Evolutionary conservation across 495 filamentous ascomycete species (phyloP).

Genomic region (Ascodesmis nigricans): DNA sequence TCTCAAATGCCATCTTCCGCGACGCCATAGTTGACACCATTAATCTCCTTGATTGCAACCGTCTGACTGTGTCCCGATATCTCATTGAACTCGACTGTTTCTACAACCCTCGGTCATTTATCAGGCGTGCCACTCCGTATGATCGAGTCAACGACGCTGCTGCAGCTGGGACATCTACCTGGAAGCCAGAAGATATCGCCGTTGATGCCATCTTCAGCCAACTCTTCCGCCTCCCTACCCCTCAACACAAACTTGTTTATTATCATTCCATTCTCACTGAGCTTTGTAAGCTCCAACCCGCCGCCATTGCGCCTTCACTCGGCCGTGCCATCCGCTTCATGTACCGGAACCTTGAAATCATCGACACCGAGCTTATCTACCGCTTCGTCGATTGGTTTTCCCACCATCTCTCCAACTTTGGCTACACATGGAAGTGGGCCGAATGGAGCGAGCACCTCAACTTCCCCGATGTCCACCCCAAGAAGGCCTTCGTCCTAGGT

Average conservation of each 20-base stretch:
- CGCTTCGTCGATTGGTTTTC: constrained; percentile 96
- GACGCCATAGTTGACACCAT: constrained; percentile 84
- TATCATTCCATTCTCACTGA: constrained; percentile 91
- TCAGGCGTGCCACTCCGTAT: constrained; percentile 77
- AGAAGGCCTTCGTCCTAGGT: constrained; percentile 77
- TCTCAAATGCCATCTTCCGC: constrained; percentile 59
- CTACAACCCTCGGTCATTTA: constrained; percentile 68
- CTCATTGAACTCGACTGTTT: constrained; percentile 90
- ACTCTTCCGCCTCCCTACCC: constrained; percentile 62
- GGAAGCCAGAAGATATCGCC: constrained; percentile 96
- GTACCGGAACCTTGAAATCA: constrained; percentile 52
- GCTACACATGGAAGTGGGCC: constrained; percentile 98
- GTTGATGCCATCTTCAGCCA: constrained; percentile 95
- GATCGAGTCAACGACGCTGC: constrained; percentile 64
- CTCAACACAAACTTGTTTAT: constrained; percentile 88
- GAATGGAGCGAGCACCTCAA: constrained; percentile 87
- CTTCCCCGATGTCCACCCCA: constrained; percentile 53
- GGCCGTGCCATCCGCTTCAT: constrained; percentile 84
- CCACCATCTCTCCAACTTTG: constrained; percentile 95
- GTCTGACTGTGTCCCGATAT: constrained; percentile 63
- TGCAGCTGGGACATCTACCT: constrained; percentile 39
- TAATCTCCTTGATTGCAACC: constrained; percentile 81
- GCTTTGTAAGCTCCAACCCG: constrained; percentile 81
- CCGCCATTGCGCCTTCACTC: constrained; percentile 84
- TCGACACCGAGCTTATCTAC: constrained; percentile 71